Base-by-base conservation (phyloP, 2,329 filamentous ascomycete genomes). In the Neonectria coccinea region DNA sequence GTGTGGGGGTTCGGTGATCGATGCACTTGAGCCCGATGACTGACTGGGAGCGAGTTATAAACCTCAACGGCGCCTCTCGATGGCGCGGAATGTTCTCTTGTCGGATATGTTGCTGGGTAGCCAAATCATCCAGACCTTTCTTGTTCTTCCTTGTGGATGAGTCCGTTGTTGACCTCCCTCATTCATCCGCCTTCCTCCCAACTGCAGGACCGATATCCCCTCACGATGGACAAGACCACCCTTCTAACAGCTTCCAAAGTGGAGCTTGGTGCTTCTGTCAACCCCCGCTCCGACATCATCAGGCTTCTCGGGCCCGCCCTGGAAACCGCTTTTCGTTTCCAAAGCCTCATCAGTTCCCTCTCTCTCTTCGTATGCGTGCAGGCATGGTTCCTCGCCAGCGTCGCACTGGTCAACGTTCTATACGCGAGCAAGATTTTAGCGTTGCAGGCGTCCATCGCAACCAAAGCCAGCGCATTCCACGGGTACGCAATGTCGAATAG, bases 241-340 rank as follows among this genome's bases (percentile, higher is more conserved):
- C 74, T 82, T 68, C 75, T 82, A 59, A 77, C 80, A 47, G 74
- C 79, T 66, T 78, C 80, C 52, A 77, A 69, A 50, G 76, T 77
- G 73, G 76, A 79, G 68, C 75, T 78, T 3, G 66, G 67, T 9
- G 72, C 73, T 27, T 69, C 73, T 39, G 65, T 73, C 51, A 68
- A 73, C 51, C 75, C 75, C 63, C 75, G 73, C 62, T 77, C 76
- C 18, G 71, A 76, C 42, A 56, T 80, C 52, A 68, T 77, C 59
- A 74, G 73, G 33, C 70, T 74, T 36, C 71, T 82, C 25, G 69
- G 69, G 16, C 78, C 80, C n/a, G 70, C 75, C 31, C 62, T 83
- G 42, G 72, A 75, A 53, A 65, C 77, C 54, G 76, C 76, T 48
- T 58, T 79, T 50, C 77, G 72, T 22, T 77, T 77, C 67, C 81